Conservation (phyloP, 208 protist genomes). For the Wallacemonas sp. region DNA sequence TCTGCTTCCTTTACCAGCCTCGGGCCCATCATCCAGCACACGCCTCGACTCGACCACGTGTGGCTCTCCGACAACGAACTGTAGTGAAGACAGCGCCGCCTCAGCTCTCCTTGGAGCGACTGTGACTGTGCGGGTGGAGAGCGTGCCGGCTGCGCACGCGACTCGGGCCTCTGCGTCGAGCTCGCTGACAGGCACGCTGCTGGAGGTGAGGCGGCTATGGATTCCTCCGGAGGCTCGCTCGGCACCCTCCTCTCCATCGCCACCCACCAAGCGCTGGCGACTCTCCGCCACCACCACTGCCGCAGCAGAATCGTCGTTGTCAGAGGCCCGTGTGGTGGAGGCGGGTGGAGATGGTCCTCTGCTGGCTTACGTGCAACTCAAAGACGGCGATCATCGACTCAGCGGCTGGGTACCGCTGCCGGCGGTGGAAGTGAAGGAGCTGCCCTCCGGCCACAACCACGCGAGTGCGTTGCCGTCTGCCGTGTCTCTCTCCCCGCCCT, state of each 20-base stretch:
- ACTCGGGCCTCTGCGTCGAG: too few species aligned
- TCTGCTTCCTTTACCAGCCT: neutral
- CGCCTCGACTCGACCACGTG: too few species aligned
- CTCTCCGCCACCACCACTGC: too few species aligned
- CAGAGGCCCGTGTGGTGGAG: neutral
- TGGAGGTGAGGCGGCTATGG: slow-evolving; percentile 76
- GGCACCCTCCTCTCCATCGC: neutral
- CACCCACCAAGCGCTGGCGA: slow-evolving; percentile 2
- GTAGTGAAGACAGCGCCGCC: too few species aligned
- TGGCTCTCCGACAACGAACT: too few species aligned
- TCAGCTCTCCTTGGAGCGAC: slow-evolving; percentile 26
- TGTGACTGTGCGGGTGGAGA: slow-evolving; percentile 23
- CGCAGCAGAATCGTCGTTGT: neutral
- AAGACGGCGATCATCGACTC: slow-evolving; percentile 74
- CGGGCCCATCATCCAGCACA: neutral
- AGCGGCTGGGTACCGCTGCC: slow-evolving; percentile 73
- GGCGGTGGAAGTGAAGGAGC: slow-evolving; percentile 54
- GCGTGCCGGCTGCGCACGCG: neutral
- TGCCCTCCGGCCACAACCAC: neutral
- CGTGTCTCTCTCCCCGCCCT: too few species aligned
- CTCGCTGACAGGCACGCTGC: slow-evolving; percentile 32
- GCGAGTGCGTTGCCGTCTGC: neutral
- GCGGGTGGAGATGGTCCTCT: slow-evolving; percentile 16
- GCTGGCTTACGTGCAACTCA: slow-evolving; percentile 77
- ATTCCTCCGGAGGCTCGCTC: neutral